Evolutionary conservation across 139 green algal genomes (phyloP).

Genomic region (Chlamydomonas schloesseri): DNA sequence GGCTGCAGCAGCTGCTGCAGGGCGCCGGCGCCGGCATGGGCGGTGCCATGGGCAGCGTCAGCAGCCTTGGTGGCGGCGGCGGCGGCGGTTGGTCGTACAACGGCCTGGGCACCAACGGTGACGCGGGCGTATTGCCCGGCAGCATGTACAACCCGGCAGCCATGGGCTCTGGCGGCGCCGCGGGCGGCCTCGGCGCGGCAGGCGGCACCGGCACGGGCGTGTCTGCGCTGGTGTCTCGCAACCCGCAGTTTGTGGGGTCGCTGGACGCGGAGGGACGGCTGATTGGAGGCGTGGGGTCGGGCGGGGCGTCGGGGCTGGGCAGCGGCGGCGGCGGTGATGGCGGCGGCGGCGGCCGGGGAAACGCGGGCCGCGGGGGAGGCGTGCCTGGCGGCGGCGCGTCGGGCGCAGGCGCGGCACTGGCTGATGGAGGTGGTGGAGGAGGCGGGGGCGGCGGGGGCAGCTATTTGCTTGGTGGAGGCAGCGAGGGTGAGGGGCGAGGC

Average conservation of each 20-base stretch:
- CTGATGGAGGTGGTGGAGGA: not conserved
- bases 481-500: too few relatives aligned
- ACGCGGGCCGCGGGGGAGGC: not conserved
- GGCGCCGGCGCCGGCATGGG: not conserved
- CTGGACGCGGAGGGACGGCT: not conserved
- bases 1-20: slow-evolving; percentile 26
- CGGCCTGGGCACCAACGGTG: too few relatives aligned
- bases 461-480: too few relatives aligned
- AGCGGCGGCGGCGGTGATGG: not conserved
- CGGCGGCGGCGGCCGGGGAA: not conserved
- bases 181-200: too few relatives aligned
- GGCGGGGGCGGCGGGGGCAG: not conserved
- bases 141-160: not conserved
- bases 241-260: slow-evolving; percentile 1
- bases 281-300: not conserved
- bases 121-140: too few relatives aligned
- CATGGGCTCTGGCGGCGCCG: not conserved
- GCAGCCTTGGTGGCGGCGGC: too few relatives aligned
- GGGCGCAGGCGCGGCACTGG: not conserved
- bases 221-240: not conserved
- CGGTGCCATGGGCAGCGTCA: not conserved
- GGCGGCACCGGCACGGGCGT: not conserved
- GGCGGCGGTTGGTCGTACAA: too few relatives aligned
- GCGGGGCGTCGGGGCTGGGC: too few relatives aligned
- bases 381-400: not conserved